phyloP scores from a whole-genome alignment of 116 monocot species.

The Dioscorea cayenensis region DNA sequence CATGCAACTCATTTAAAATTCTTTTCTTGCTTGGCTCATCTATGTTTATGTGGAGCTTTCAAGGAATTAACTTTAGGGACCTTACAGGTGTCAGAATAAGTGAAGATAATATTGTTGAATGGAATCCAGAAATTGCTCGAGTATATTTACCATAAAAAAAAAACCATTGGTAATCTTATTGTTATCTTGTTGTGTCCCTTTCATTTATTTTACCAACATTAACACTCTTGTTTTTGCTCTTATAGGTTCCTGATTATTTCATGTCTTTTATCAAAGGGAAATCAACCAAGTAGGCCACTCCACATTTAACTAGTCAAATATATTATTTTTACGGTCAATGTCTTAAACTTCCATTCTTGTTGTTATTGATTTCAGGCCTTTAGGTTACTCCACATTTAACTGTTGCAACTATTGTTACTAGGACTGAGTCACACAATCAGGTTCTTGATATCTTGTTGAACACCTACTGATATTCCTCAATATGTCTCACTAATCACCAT shows the following conservation, averaged over 20 bases:
- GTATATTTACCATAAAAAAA: conserved; percentile 50
- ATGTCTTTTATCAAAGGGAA: too few relatives aligned
- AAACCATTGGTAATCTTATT: conserved; percentile 53
- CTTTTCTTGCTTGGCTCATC: too few relatives aligned
- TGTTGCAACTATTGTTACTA: conserved; percentile 28
- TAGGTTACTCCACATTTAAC: conserved; percentile 30
- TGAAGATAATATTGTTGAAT: conserved; percentile 52
- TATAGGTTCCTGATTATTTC: too few relatives aligned
- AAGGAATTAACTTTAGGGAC: conserved; percentile 57
- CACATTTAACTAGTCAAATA: too few relatives aligned
- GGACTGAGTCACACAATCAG: conserved; percentile 24
- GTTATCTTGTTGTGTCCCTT: background rate
- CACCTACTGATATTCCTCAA: background rate
- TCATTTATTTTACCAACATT: too few relatives aligned
- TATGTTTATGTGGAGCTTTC: too few relatives aligned
- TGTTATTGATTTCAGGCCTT: conserved; percentile 34
- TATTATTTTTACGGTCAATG: too few relatives aligned
- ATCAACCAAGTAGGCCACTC: too few relatives aligned
- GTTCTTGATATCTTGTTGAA: background rate
- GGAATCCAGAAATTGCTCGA: conserved; percentile 49
- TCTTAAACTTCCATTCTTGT: too few relatives aligned
- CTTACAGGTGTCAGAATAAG: conserved; percentile 52
- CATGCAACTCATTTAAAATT: too few relatives aligned
- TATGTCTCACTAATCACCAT: too few relatives aligned
- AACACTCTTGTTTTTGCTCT: too few relatives aligned